Evolutionary conservation across 225 moss, liverwort and hornwort genomes (phyloP).

Genomic region (Antitrichia curtipendula): DNA sequence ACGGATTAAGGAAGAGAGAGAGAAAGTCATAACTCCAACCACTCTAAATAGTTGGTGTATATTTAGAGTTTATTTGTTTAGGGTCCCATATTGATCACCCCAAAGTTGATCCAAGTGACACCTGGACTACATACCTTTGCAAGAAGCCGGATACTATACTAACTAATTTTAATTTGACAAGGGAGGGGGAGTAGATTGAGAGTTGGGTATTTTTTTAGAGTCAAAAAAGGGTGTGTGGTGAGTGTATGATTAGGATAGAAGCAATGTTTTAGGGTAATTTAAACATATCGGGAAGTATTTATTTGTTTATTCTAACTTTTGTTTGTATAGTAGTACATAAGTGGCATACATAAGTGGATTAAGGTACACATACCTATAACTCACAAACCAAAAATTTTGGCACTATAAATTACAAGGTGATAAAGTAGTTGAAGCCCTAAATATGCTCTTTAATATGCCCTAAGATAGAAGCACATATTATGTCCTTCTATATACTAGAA

Average conservation of each 20-base stretch:
- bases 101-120: accelerated
- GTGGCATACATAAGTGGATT: no score
- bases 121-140: no score
- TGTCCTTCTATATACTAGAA: no score
- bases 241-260: accelerated
- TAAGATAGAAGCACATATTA: no score
- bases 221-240: neutral
- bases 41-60: neutral
- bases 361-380: neutral
- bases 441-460: neutral
- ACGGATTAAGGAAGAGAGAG: no score
- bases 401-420: neutral
- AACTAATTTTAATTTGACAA: neutral
- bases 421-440: neutral
- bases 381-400: neutral
- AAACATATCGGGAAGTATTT: accelerated
- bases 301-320: neutral
- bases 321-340: neutral
- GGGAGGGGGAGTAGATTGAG: neutral
- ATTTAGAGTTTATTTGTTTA: neutral
- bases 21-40: neutral
- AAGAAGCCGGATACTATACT: neutral
- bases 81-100: neutral
- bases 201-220: neutral
- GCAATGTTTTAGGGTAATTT: accelerated